Evolutionary conservation across 2,329 filamentous ascomycete species (phyloP).

Genomic region (Aspergillus latus): DNA sequence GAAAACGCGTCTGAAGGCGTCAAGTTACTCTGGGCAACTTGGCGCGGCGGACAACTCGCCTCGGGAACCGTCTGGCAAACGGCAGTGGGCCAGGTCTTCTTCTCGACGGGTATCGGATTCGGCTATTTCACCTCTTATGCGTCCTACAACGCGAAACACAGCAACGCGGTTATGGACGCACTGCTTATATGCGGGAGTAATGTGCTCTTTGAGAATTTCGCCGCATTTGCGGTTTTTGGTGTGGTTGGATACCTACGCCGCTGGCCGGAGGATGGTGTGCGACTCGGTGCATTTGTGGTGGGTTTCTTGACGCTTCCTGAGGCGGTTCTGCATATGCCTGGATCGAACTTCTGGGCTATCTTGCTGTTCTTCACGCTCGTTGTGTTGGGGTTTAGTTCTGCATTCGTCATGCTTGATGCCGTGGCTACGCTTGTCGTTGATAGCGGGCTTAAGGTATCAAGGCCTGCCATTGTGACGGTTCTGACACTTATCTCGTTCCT

Average conservation of each 20-base stretch:
- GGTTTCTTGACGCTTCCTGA: slow-evolving; percentile 60
- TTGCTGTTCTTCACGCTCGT: slow-evolving; percentile 60
- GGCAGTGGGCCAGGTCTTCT: slow-evolving; percentile 61
- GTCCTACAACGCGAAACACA: slow-evolving; percentile 57
- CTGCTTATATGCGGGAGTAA: slow-evolving; percentile 58
- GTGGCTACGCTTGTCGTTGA: slow-evolving; percentile 57
- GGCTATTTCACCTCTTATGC: slow-evolving; percentile 61
- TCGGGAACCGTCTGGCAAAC: slow-evolving; percentile 58
- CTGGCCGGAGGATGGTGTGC: slow-evolving; percentile 41
- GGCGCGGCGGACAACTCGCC: slow-evolving; percentile 53
- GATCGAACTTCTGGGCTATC: slow-evolving; percentile 59
- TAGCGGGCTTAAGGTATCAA: slow-evolving; percentile 49
- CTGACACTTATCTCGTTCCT: slow-evolving; percentile 54
- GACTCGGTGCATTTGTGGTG: slow-evolving; percentile 56
- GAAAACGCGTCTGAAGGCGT: slow-evolving; percentile 56
- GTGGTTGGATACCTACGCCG: slow-evolving; percentile 52
- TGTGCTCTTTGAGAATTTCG: slow-evolving; percentile 57
- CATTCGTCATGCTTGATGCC: slow-evolving; percentile 61
- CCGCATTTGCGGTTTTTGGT: slow-evolving; percentile 55
- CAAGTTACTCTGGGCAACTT: slow-evolving; percentile 50
- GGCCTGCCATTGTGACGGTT: slow-evolving; percentile 51
- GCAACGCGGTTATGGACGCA: slow-evolving; percentile 61
- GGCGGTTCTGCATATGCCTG: slow-evolving; percentile 58
- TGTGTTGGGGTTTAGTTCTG: slow-evolving; percentile 58
- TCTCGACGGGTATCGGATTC: slow-evolving; percentile 60